phyloP scores from a whole-genome alignment of 768 basidiomycete species.

The Boletus vermiculosoides region DNA sequence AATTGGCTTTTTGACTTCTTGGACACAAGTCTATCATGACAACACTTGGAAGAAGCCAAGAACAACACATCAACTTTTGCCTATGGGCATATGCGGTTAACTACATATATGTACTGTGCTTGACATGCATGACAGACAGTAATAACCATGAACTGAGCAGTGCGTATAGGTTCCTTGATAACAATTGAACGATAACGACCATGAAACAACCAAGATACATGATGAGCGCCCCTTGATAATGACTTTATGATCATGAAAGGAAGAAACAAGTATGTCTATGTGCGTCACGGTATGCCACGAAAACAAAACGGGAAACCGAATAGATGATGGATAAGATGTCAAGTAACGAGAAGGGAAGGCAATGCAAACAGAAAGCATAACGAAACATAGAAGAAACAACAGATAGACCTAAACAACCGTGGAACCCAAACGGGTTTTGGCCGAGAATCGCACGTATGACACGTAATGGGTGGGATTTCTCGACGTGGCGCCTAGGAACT shows the following conservation, averaged over 20 bases:
- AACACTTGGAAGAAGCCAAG: background rate
- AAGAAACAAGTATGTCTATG: constrained; percentile 19
- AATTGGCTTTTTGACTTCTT: background rate
- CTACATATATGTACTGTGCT: background rate
- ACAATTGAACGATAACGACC: constrained; percentile 10
- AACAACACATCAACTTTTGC: constrained; percentile 1
- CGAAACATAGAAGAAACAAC: constrained; percentile 19
- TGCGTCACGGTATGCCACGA: constrained; percentile 28
- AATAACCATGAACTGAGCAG: background rate
- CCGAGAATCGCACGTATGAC: constrained; percentile 11
- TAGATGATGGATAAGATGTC: constrained; percentile 35
- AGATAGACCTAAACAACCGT: constrained; percentile 1
- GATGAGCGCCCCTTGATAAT: constrained; percentile 11
- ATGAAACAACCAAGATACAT: constrained; percentile 18
- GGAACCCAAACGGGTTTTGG: background rate
- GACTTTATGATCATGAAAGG: constrained; percentile 5
- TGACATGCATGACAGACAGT: background rate
- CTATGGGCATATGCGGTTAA: background rate
- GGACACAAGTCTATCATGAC: background rate
- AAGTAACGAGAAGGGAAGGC: constrained; percentile 1
- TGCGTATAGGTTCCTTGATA: constrained; percentile 6
- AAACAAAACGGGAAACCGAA: constrained; percentile 18
- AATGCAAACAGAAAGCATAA: constrained; percentile 28
- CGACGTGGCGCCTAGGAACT: constrained; percentile 15
- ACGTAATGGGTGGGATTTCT: constrained; percentile 4